Conservation (phyloP, 2,329 filamentous ascomycete genomes). For the Xylaria sp. region DNA sequence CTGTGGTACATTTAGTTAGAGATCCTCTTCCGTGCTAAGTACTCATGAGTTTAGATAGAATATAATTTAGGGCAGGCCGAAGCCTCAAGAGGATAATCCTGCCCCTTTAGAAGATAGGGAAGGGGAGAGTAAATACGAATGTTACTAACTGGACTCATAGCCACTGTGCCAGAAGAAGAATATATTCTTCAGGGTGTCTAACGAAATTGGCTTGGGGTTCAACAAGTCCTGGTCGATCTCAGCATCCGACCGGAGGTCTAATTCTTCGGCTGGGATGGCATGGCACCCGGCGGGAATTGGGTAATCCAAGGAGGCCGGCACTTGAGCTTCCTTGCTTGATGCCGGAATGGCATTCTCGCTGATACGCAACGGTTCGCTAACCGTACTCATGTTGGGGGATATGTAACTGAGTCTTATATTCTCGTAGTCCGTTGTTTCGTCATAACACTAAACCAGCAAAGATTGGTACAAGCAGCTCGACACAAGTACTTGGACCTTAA, state of each 20-base stretch:
- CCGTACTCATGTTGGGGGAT: slow-evolving; percentile 23
- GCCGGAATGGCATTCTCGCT: slow-evolving; percentile 28
- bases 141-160: slow-evolving; percentile 50
- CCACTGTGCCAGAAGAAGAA: slow-evolving; percentile 70
- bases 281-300: slow-evolving; percentile 55
- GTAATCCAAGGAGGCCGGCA: slow-evolving; percentile 43
- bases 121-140: neutral
- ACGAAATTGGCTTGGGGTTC: slow-evolving; percentile 53
- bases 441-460: neutral
- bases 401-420: neutral
- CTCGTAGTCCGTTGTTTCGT: neutral
- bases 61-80: neutral
- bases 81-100: neutral
- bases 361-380: slow-evolving; percentile 24
- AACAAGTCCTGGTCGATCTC: slow-evolving; percentile 58
- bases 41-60: neutral
- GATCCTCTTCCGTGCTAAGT: neutral
- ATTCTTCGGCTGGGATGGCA: slow-evolving; percentile 52
- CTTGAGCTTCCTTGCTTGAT: slow-evolving; percentile 33
- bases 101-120: neutral
- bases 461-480: neutral
- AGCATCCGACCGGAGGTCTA: slow-evolving; percentile 60
- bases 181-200: slow-evolving; percentile 60
- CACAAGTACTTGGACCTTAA: neutral
- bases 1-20: slow-evolving; percentile 23